Conservation (phyloP, 108 stramenopile species). For the Nitzschia sp. region DNA sequence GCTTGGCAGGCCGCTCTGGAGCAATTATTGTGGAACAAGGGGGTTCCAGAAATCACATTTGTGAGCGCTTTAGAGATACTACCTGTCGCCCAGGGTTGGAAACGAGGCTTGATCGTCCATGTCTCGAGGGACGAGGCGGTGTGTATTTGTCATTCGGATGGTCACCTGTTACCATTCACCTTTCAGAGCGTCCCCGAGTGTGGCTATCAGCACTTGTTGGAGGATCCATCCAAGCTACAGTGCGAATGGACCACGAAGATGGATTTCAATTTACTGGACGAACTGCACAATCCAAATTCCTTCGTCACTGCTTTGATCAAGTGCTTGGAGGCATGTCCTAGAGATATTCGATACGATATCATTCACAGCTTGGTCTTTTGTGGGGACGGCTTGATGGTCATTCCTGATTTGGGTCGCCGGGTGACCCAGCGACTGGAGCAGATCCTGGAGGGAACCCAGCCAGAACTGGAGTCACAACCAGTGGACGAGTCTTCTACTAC, state of each 20-base stretch:
- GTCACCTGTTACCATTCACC: conserved; percentile 35
- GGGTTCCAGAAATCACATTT: conserved; percentile 30
- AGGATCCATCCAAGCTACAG: background rate
- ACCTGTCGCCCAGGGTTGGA: conserved; percentile 45
- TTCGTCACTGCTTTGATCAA: conserved; percentile 29
- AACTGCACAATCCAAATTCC: conserved; percentile 24
- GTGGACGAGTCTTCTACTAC: background rate
- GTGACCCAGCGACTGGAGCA: conserved; percentile 19
- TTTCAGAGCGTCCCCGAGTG: conserved; percentile 30
- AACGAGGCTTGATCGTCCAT: conserved; percentile 44
- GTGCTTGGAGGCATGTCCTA: conserved; percentile 35
- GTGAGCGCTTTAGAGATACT: conserved; percentile 27
- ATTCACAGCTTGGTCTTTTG: conserved; percentile 35
- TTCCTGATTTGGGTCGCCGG: conserved; percentile 34
- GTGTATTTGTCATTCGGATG: conserved; percentile 41
- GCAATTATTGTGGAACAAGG: conserved; percentile 35
- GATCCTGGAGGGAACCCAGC: conserved; percentile 11
- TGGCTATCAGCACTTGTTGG: conserved; percentile 23
- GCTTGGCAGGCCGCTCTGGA: conserved; percentile 26
- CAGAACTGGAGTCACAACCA: background rate
- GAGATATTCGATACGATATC: conserved; percentile 26
- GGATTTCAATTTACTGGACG: conserved; percentile 19
- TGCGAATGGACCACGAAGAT: conserved; percentile 13
- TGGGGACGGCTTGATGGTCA: conserved; percentile 35
- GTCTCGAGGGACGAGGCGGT: conserved; percentile 29